These are phyloP conservation scores for Phaseolus lunatus DNA, from an alignment of 306 rosid genomes.

Conservation along the genomic window DNA sequence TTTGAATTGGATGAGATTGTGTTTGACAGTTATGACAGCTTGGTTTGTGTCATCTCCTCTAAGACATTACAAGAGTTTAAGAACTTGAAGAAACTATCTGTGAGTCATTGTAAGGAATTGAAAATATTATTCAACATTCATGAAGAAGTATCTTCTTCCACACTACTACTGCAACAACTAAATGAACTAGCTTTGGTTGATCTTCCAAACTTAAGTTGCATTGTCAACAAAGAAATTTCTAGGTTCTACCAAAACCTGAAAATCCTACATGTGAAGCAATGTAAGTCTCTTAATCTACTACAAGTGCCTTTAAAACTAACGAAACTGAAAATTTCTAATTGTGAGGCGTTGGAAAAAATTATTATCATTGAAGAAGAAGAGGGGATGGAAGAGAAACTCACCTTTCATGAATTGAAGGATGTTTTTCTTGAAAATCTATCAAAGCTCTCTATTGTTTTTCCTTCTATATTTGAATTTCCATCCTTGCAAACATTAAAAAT, in stretches of 20 bases:
- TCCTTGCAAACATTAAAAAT: constrained; percentile 1
- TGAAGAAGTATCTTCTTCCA: no score
- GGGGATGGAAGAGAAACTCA: no score
- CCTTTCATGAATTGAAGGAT: not conserved
- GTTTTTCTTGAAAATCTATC: not conserved
- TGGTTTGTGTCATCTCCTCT: constrained; percentile 21
- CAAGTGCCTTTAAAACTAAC: not conserved
- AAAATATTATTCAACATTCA: no score
- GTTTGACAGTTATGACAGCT: not conserved
- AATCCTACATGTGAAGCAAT: not conserved
- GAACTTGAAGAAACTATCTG: constrained; percentile 36
- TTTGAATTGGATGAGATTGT: constrained; percentile 16
- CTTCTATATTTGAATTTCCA: not conserved
- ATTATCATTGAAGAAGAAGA: not conserved
- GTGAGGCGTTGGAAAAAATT: not conserved
- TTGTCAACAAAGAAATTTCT: not conserved
- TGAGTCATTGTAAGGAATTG: no score
- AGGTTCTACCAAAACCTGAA: not conserved
- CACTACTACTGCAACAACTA: not conserved
- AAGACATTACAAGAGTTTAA: not conserved
- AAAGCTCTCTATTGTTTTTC: not conserved
- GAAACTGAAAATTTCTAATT: not conserved
- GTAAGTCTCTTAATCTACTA: not conserved
- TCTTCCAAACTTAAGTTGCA: not conserved
- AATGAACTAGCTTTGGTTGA: not conserved